Evolutionary conservation across 805 yeast species (phyloP).

Genomic region (Yamadazyma sp.): DNA sequence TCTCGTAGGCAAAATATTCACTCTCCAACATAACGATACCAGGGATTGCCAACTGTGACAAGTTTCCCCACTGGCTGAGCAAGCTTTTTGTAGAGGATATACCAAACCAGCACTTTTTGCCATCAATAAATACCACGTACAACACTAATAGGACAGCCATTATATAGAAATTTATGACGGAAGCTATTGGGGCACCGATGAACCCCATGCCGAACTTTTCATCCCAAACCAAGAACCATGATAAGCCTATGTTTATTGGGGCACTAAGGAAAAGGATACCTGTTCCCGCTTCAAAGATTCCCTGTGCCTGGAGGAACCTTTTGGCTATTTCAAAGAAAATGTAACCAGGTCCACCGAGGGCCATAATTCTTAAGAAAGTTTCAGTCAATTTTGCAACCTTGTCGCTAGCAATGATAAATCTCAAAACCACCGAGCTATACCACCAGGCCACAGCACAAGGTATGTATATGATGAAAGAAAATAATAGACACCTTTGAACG

Average conservation of each 20-base stretch:
- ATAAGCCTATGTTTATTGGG: constrained; percentile 39
- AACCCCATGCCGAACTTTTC: constrained; percentile 39
- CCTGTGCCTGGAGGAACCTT: constrained; percentile 46
- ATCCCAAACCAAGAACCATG: constrained; percentile 46
- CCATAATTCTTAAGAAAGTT: constrained; percentile 33
- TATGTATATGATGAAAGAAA: constrained; percentile 33
- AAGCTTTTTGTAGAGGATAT: constrained; percentile 35
- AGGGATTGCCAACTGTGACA: constrained; percentile 41
- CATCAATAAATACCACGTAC: constrained; percentile 53
- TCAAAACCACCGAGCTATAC: constrained; percentile 30
- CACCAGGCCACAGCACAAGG: constrained; percentile 45
- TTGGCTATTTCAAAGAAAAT: constrained; percentile 43
- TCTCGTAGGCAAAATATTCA: constrained; percentile 47
- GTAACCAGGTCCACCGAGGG: constrained; percentile 43
- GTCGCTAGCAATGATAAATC: constrained; percentile 30
- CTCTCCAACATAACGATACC: constrained; percentile 47
- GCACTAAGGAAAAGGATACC: constrained; percentile 43
- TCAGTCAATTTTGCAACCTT: constrained; percentile 37
- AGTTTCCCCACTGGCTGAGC: constrained; percentile 35
- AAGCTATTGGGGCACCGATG: constrained; percentile 45
- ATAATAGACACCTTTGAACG: constrained; percentile 39
- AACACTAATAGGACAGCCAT: constrained; percentile 37
- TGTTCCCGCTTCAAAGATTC: constrained; percentile 48
- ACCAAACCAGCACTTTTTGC: constrained; percentile 72
- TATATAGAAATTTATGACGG: constrained; percentile 43